Base-by-base conservation (phyloP, 345 rosid genomes). In the Camelina laxa region DNA sequence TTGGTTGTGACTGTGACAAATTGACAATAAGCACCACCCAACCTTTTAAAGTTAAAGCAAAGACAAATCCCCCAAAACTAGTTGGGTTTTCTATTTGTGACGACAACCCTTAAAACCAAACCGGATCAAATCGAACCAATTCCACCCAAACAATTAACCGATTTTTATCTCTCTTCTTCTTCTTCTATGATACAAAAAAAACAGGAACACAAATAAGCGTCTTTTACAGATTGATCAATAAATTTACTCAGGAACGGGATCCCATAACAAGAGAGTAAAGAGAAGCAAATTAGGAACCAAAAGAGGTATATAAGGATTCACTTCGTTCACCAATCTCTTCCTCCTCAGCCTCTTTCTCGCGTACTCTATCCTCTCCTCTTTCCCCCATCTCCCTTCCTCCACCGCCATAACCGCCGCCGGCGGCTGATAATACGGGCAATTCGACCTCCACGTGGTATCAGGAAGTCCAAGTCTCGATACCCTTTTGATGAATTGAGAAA, bases 351-450 rank as follows among this genome's bases (percentile, higher is more conserved):
- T 85, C 82, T 77, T 84, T 76, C 91, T 84, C 64, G 68, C 84
- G 30, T 80, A 82, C 81, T 80, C 89, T 58, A 79, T 83, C 82
- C 71, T 84, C 41, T 86, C 77, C 17, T 78, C 89, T 45, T 78
- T 86, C 0, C 87, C 89, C 94, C 98, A 93, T 68, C 60, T 65
- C 2, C 92, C 96, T 71, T 84, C 89, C 81, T 87, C 93, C 16
- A 85, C 78, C 0, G 96, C 93, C 10, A 89, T 87, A 19, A 87
- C 41, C 80, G 83, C 16, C 19, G 97, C 84, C 44, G 91, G 92
- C 0, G 98, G 97, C 80, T 86, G 92, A 24, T 77, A 84, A 85
- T 83, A 93, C 2, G 94, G 98, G 74, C 97, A 87, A 70, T 88
- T 89, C 58, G 84, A 82, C 68, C 96, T 79, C 96, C 94, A 86